Evolutionary conservation across 2,329 filamentous ascomycete species (phyloP).

Genomic region (Camillea tinctor): DNA sequence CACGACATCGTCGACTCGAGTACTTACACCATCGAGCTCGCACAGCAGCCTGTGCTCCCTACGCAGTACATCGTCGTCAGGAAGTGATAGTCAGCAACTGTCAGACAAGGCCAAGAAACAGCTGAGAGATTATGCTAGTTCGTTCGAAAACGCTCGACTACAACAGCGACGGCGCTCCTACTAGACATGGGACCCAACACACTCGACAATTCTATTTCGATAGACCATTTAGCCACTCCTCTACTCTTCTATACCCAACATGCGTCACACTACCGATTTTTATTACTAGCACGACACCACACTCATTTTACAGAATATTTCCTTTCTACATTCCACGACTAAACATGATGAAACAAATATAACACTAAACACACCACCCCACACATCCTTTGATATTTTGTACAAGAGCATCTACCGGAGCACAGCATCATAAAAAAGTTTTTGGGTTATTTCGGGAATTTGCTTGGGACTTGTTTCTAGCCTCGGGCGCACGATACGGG

Average conservation of each 20-base stretch:
- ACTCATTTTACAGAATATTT: conserved; percentile 28
- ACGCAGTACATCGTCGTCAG: conserved; percentile 57
- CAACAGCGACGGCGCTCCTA: conserved; percentile 56
- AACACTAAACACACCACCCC: conserved; percentile 32
- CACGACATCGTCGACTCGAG: conserved; percentile 39
- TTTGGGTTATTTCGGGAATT: conserved; percentile 32
- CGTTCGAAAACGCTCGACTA: conserved; percentile 77
- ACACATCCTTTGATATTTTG: conserved; percentile 35
- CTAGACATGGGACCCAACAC: conserved; percentile 32
- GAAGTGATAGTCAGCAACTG: conserved; percentile 55
- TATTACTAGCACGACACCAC: conserved; percentile 19
- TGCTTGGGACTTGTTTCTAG: conserved; percentile 29
- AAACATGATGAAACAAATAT: conserved; percentile 21
- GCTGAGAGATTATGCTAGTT: conserved; percentile 80
- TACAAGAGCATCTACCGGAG: conserved; percentile 52
- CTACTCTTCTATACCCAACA: conserved; percentile 27
- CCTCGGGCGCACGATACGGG: conserved; percentile 30
- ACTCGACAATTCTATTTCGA: conserved; percentile 9
- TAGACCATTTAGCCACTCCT: conserved; percentile 19
- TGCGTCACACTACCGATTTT: conserved; percentile 21
- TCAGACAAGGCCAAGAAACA: conserved; percentile 78
- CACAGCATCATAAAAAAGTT: conserved; percentile 48
- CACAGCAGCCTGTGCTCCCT: conserved; percentile 82
- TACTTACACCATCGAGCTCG: conserved; percentile 71
- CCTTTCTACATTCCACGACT: conserved; percentile 26